Conservation (phyloP, 2,329 filamentous ascomycete genomes). For the Fusarium nelsonii region DNA sequence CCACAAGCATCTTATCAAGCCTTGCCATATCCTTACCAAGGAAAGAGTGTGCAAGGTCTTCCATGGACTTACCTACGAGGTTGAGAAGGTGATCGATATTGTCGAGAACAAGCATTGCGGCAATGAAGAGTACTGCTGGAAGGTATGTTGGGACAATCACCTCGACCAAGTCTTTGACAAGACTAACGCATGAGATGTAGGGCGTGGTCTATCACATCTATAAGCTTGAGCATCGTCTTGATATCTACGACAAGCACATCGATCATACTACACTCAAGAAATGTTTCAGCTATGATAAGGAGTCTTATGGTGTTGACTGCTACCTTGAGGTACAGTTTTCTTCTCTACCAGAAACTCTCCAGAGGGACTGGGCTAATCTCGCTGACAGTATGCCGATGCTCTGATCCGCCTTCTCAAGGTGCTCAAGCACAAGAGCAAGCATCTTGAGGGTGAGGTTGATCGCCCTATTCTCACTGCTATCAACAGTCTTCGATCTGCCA, state of each 20-base stretch:
- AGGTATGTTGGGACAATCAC: slow-evolving; percentile 21
- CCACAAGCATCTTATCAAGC: slow-evolving; percentile 35
- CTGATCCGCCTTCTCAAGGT: slow-evolving; percentile 46
- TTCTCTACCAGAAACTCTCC: neutral
- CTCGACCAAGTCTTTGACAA: neutral
- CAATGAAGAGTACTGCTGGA: slow-evolving; percentile 45
- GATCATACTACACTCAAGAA: slow-evolving; percentile 46
- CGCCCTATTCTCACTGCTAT: slow-evolving; percentile 47
- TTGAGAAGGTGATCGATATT: slow-evolving; percentile 41
- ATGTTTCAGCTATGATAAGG: slow-evolving; percentile 44
- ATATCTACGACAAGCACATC: slow-evolving; percentile 46
- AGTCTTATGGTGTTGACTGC: slow-evolving; percentile 46
- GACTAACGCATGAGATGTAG: slow-evolving; percentile 33
- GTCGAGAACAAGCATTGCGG: slow-evolving; percentile 36
- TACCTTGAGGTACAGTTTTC: slow-evolving; percentile 41
- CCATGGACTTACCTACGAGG: slow-evolving; percentile 40
- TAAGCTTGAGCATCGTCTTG: slow-evolving; percentile 46
- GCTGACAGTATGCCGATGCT: slow-evolving; percentile 47
- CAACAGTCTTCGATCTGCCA: slow-evolving; percentile 49
- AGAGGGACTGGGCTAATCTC: neutral
- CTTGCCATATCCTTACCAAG: slow-evolving; percentile 40
- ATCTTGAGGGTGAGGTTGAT: slow-evolving; percentile 48
- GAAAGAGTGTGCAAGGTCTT: slow-evolving; percentile 43
- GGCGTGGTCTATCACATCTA: slow-evolving; percentile 43
- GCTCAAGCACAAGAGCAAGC: slow-evolving; percentile 43